These are phyloP conservation scores for Escovopsis sp. DNA, from an alignment of 2,329 filamentous ascomycete genomes.

Conservation along the genomic window DNA sequence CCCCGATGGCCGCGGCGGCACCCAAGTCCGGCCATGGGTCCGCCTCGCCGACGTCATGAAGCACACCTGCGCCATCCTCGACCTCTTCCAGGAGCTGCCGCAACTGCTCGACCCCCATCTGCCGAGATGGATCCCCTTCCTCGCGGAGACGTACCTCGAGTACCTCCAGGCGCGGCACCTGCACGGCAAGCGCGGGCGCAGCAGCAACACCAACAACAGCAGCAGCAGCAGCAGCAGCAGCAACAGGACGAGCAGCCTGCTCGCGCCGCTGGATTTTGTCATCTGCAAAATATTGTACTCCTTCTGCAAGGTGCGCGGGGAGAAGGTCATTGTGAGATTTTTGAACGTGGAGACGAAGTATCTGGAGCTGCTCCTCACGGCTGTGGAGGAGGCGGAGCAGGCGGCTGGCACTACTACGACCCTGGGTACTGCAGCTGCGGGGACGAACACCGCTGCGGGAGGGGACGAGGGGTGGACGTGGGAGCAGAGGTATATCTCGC, in stretches of 20 bases:
- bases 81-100: constrained; percentile 88
- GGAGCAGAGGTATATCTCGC: constrained; percentile 77
- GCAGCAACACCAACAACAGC: constrained; percentile 17
- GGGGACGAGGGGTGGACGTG: constrained; percentile 44
- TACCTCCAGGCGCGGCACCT: constrained; percentile 35
- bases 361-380: constrained; percentile 63
- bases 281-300: constrained; percentile 72
- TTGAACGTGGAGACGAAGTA: constrained; percentile 79
- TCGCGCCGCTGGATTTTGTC: constrained; percentile 48
- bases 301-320: constrained; percentile 85
- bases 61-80: constrained; percentile 43
- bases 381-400: constrained; percentile 48
- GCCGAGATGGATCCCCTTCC: constrained; percentile 53
- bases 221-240: no score
- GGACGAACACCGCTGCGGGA: constrained; percentile 5
- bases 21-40: constrained; percentile 31
- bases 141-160: constrained; percentile 63
- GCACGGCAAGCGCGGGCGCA: constrained; percentile 23
- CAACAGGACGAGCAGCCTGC: no score
- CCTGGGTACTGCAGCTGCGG: neutral
- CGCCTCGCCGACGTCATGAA: constrained; percentile 32
- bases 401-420: neutral
- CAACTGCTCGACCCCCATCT: constrained; percentile 82
- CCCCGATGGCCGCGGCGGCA: constrained; percentile 27
- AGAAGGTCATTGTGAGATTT: constrained; percentile 84